Base-by-base conservation (phyloP, 2,329 filamentous ascomycete species). In the Remersonia thermophila region DNA sequence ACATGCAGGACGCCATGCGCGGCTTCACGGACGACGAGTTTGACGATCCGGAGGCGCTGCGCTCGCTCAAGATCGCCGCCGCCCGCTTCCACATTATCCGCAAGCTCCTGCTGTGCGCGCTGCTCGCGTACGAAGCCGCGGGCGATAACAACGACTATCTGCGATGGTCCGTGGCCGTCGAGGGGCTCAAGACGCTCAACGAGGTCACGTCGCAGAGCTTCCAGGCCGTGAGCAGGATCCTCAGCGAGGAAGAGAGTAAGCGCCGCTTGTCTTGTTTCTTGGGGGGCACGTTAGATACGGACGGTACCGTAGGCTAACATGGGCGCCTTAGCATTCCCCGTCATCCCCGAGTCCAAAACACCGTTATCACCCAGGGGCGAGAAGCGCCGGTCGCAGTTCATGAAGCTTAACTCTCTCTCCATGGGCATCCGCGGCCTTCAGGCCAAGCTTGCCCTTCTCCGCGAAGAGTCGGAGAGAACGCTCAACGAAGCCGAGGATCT, bases 391-490 rank as follows among this genome's bases (percentile, higher is more conserved):
- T 79, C 81, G 37, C 89, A 94, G 55, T 72, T 95, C 39, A 80
- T 85, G 41, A 89, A 93, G 54, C 73, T 98, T 29, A 85, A 83
- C 51, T 83, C 82, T 1, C 68, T 98, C 25, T 94, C 86, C 0
- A 83, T 86, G 37, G 87, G 86, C 12, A 93, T 96, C 42, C 79
- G 87, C 18, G 83, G 84, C 9, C 68, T 98, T 33, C 89, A 96
- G 58, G 91, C 91, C 26, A 98, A 96, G 58, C 77, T 98, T 63
- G 86, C 93, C 41, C 68, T 98, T 7, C 63, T 96, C 37, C 77
- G 85, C 33, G 91, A 98, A 56, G 86, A 95, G 56, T 93, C 86
- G 0, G 84, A 83, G 52, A 74, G 74, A 41, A 77, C 77, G 30
- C 60, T 94, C 18, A 83, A 93, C 50, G 77, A 80, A 48, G 77